Conservation (phyloP, 2,329 filamentous ascomycete genomes). For the Aureobasidium sp. region DNA sequence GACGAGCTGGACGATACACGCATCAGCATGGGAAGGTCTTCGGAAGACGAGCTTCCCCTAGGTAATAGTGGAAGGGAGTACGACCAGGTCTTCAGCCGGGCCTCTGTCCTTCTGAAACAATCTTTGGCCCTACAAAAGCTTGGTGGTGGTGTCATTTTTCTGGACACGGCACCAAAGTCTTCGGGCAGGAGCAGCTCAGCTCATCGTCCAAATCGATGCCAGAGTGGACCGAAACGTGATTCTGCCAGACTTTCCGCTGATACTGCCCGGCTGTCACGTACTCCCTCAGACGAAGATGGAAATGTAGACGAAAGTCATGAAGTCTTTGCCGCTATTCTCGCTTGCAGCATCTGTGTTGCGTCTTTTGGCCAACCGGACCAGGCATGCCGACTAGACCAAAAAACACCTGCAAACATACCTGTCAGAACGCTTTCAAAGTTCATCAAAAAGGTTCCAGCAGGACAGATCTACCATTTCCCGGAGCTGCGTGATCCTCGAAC, state of each 20-base stretch:
- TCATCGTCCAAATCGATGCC: neutral
- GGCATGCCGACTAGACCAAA: neutral
- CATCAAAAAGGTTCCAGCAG: neutral
- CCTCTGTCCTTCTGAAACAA: neutral
- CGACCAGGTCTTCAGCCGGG: neutral
- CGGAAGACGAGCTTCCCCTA: constrained; percentile 2
- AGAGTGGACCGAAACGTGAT: neutral
- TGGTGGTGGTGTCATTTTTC: constrained; percentile 2
- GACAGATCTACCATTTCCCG: constrained; percentile 1
- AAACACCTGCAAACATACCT: neutral
- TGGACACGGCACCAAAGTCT: neutral
- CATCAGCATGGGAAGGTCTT: neutral
- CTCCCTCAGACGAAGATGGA: neutral
- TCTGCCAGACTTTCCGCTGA: neutral
- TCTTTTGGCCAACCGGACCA: neutral
- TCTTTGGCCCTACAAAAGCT: neutral
- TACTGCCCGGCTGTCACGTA: neutral
- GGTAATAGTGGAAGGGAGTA: constrained; percentile 7
- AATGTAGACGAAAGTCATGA: neutral
- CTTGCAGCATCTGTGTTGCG: neutral
- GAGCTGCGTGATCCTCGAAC: neutral
- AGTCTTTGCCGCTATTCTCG: neutral
- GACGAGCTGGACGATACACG: neutral
- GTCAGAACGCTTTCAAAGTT: neutral
- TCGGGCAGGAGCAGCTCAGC: neutral